A percentile compares a stretch with the other conserved stretches of the same genome.
These are phyloP conservation scores for Penicillium samsonianum DNA, from an alignment of 495 filamentous ascomycete species.

Conservation along the genomic window DNA sequence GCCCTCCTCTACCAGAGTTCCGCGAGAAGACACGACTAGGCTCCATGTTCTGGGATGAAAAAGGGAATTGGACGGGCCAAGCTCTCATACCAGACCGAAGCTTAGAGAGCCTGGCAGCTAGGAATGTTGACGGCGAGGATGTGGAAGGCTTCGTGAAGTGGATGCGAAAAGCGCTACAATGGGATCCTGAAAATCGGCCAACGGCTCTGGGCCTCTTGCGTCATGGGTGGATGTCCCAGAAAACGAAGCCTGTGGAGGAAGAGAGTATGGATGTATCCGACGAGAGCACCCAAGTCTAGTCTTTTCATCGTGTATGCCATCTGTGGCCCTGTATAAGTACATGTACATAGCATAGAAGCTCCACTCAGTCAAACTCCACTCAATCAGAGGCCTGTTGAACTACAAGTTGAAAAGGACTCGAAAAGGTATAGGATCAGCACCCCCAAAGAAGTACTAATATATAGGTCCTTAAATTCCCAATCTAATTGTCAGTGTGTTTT, in stretches of 20 bases:
- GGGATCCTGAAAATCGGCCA: slow-evolving; percentile 42
- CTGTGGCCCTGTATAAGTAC: background rate
- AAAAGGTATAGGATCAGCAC: background rate
- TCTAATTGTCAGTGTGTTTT: too few relatives aligned
- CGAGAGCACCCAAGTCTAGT: background rate
- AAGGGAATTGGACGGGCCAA: slow-evolving; percentile 13
- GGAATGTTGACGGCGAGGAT: slow-evolving; percentile 28
- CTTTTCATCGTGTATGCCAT: background rate
- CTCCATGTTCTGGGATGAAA: slow-evolving; percentile 21
- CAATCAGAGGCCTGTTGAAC: background rate
- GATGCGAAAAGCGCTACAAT: slow-evolving; percentile 43
- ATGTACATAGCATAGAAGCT: background rate
- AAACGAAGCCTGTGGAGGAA: background rate
- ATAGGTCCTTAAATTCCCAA: too few relatives aligned
- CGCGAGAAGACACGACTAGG: slow-evolving; percentile 21
- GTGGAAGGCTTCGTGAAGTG: slow-evolving; percentile 41
- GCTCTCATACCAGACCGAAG: slow-evolving; percentile 20
- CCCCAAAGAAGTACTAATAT: too few relatives aligned
- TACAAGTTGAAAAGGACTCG: background rate
- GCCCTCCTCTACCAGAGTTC: slow-evolving; percentile 39
- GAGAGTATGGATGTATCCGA: background rate
- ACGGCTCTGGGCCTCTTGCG: slow-evolving; percentile 42
- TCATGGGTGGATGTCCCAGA: slow-evolving; percentile 38
- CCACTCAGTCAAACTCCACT: background rate
- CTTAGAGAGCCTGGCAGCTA: slow-evolving; percentile 11